Base-by-base conservation (phyloP, 2,329 filamentous ascomycete species). In the Colletotrichum nymphaeae region DNA sequence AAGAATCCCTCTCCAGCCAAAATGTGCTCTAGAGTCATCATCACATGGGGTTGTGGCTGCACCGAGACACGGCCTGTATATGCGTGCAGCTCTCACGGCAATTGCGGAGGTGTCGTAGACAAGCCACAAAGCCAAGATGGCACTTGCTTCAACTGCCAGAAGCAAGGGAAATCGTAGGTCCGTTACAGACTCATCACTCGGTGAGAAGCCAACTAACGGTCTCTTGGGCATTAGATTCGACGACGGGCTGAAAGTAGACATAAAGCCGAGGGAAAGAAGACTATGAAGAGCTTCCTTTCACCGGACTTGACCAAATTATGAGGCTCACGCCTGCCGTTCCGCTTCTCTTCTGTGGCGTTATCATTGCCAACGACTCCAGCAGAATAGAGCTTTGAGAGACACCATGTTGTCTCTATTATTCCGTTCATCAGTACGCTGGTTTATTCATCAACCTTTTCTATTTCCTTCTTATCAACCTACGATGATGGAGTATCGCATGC, bases 141-240 rank as follows among this genome's bases (percentile, higher is more conserved):
- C 9, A 42, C 56, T 46, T 74, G 74, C 37, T 66, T 57, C 35
- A 53, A 37, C 14, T 74, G 72, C 62, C 65, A 72, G 49, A 22
- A 26, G n/a, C 46, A 64, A 24, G 72, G 72, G 7, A 58, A 42
- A 66, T 56, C 69, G 72, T 75, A 75, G 74, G 72, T 75, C 55
- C 70, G 74, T 74, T 53, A 59, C 64, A 52, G 42, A 14, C 46
- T 57, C 58, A 55, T 55, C 8, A 42, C 37, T 62, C 28, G 22
- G 22, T n/a, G 22, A 49, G 37, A 42, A 30, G 11, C 30, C 66
- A 19, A 35, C 66, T 63, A 26, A 68, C 57, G 30, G 46, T n/a
- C 12, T n/a, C 5, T 32, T 60, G 12, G 8, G 8, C n/a, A 19
- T 49, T 53, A 67, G 64, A 19, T 49, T 35, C 55, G 9, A 49